Conservation (phyloP, 106 monocot genomes). For the Dendrobium huoshanense region DNA sequence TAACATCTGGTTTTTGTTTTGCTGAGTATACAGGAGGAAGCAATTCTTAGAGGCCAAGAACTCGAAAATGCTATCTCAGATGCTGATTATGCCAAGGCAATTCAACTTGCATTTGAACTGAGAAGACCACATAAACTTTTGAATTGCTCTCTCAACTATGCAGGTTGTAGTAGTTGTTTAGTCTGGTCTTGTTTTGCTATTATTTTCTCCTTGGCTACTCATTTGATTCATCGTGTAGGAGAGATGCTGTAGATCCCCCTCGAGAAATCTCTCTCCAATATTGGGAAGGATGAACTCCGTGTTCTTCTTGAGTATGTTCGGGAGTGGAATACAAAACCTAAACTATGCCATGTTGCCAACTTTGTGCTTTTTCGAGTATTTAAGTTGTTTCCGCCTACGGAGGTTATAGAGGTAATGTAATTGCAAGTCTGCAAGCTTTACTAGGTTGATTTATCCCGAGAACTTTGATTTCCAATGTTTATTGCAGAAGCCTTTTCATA, state of each 20-base stretch:
- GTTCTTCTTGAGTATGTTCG: slow-evolving; percentile 80
- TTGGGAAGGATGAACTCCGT: slow-evolving; percentile 74
- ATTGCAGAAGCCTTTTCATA: neutral
- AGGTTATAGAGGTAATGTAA: slow-evolving; percentile 66
- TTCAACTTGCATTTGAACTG: slow-evolving; percentile 88
- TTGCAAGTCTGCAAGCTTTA: too few species aligned
- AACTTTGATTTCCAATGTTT: neutral
- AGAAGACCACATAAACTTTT: slow-evolving; percentile 81
- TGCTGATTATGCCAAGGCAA: slow-evolving; percentile 71
- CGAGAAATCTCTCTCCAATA: slow-evolving; percentile 45
- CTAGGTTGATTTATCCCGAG: neutral
- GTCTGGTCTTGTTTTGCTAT: neutral
- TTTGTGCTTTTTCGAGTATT: slow-evolving; percentile 63
- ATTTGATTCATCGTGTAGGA: slow-evolving; percentile 35
- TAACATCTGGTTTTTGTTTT: neutral
- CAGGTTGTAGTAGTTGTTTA: slow-evolving; percentile 29
- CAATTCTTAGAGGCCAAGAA: slow-evolving; percentile 71
- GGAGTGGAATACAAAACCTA: slow-evolving; percentile 97
- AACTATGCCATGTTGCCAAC: slow-evolving; percentile 85
- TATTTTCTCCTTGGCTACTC: slow-evolving; percentile 5
- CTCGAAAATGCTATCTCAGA: slow-evolving; percentile 81
- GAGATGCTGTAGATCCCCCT: slow-evolving; percentile 29
- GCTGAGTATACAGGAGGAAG: slow-evolving; percentile 49
- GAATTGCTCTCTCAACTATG: slow-evolving; percentile 61
- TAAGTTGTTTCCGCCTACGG: slow-evolving; percentile 57